Evolutionary conservation across 108 stramenopile species (phyloP), one percentile per base, ranked within the genome.

Genomic region (Cyclotella baltica): DNA sequence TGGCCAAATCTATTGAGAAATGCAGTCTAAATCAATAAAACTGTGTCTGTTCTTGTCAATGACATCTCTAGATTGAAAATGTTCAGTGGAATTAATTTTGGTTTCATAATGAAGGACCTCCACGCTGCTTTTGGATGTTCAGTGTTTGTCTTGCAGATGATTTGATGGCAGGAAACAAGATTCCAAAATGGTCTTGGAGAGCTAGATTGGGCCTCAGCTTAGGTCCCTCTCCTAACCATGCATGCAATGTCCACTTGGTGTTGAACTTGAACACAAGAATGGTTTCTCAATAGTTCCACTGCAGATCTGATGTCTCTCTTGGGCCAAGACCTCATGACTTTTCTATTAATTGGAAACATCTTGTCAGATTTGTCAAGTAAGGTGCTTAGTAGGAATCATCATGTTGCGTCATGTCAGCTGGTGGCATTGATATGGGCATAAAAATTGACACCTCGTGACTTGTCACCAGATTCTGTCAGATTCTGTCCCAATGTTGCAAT

Each of bases 61-160:
- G 11, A n/a, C 10, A 52, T n/a, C 4, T 52, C 51, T n/a, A 52
- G 51, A n/a, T 4, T 52, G n/a, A n/a, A 52, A 20, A 10, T 4
- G n/a, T 52, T 52, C 19, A n/a, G 18, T n/a, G 51, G 51, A n/a
- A 20, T n/a, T 20, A 19, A 10, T 4, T 10, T 52, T 52, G 51
- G 51, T n/a, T 52, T 52, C 51, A 10, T 10, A 4, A 52, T 52
- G 51, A 52, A 52, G 51, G 51, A 52, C 19, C 11, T n/a, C 51
- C 51, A 52, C 51, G n/a, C n/a, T n/a, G 19, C 51, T 4, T 52
- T 52, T 52, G 51, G 51, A 10, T 52, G 51, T n/a, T n/a, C 51
- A n/a, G 51, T 52, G 19, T 52, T 52, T n/a, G 51, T n/a, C 11
- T n/a, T 52, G 10, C 51, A 52, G n/a, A 52, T n/a, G 51, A 52